Conservation (phyloP, 306 rosid species). For the Canavalia ensiformis region DNA sequence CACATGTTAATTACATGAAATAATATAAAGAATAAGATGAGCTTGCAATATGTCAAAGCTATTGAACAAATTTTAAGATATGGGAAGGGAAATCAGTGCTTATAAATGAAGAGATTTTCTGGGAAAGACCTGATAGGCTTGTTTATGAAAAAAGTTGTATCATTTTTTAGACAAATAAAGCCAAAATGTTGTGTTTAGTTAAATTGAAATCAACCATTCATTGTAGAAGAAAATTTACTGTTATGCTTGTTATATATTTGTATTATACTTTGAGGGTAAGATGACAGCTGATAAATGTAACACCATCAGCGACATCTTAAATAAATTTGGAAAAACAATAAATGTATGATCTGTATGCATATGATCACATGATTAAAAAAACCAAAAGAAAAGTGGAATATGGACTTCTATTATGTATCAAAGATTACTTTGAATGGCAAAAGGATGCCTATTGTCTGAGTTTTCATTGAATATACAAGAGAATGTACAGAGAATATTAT, state of each 20-base stretch:
- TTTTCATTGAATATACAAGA: no score
- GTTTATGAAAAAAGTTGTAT: not conserved
- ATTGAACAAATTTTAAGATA: constrained; percentile 6
- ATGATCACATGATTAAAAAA: not conserved
- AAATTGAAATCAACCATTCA: constrained; percentile 6
- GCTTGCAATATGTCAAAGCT: constrained; percentile 21
- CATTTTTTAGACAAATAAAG: not conserved
- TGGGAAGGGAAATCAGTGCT: not conserved
- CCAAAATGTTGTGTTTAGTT: not conserved
- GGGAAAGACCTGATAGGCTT: constrained; percentile 1
- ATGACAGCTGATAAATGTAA: not conserved
- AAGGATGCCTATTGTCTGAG: no score
- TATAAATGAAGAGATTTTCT: not conserved
- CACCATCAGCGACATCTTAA: constrained; percentile 9
- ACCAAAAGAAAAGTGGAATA: not conserved
- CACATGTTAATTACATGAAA: constrained; percentile 1
- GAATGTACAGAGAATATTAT: no score
- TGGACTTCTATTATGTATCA: not conserved
- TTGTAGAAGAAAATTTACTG: not conserved
- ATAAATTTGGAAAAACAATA: not conserved
- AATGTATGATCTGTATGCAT: not conserved
- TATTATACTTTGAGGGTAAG: constrained; percentile 4
- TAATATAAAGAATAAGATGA: constrained; percentile 20
- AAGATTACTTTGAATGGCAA: no score
- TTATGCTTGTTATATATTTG: not conserved